phyloP scores from a whole-genome alignment of 1,284 basidiomycete genomes.

The Moesziomyces antarcticus region DNA sequence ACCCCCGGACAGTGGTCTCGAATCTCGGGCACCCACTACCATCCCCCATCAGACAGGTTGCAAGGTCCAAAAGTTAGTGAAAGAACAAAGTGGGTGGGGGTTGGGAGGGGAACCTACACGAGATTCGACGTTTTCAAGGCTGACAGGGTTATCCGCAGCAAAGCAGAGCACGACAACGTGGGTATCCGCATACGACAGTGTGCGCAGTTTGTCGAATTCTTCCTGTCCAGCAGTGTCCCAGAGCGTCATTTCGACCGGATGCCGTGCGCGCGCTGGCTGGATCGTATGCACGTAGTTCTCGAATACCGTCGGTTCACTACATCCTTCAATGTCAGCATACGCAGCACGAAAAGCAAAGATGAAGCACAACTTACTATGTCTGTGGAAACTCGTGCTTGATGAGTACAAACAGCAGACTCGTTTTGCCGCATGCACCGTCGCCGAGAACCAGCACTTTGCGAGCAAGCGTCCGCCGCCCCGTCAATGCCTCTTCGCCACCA shows the following conservation, averaged over 20 bases:
- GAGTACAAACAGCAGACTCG: conserved; percentile 37
- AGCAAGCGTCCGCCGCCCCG: neutral
- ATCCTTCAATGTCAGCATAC: too few relatives aligned
- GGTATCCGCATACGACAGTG: conserved; percentile 91
- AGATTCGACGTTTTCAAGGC: conserved; percentile 84
- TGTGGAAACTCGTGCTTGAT: conserved; percentile 53
- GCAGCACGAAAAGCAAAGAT: neutral
- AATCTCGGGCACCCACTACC: conserved; percentile 87
- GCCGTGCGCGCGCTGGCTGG: conserved; percentile 73
- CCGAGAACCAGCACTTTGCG: conserved; percentile 90
- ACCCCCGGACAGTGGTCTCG: conserved; percentile 88
- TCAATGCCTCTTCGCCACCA: neutral
- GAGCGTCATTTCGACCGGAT: conserved; percentile 85
- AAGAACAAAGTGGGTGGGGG: too few relatives aligned
- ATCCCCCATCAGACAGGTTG: too few relatives aligned
- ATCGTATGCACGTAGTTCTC: conserved; percentile 85
- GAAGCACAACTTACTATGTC: conserved; percentile 26
- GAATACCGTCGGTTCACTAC: conserved; percentile 67
- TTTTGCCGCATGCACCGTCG: conserved; percentile 52
- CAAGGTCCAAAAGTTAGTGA: neutral
- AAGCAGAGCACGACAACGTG: conserved; percentile 73
- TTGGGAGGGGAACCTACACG: conserved; percentile 73
- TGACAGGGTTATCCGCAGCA: conserved; percentile 73
- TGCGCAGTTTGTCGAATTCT: conserved; percentile 91
- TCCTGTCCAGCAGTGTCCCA: conserved; percentile 99